These are phyloP conservation scores for Cadophora malorum DNA, from an alignment of 2,329 filamentous ascomycete genomes.

Conservation along the genomic window DNA sequence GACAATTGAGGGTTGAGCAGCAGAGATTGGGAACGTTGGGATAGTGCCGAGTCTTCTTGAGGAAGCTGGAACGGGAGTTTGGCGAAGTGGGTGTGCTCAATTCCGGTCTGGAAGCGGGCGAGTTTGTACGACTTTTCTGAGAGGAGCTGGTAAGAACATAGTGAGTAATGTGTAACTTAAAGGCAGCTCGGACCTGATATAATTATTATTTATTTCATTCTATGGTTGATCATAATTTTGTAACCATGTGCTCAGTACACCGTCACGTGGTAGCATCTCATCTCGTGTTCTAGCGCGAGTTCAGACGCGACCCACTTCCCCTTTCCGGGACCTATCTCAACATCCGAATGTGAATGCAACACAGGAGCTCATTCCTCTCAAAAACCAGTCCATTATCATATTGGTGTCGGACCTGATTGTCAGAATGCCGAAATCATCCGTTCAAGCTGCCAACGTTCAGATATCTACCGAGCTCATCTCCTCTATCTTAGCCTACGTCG, in stretches of 20 bases:
- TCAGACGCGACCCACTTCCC: not conserved
- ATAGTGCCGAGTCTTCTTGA: not conserved
- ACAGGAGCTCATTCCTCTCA: not conserved
- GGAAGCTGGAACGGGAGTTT: not conserved
- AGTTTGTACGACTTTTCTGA: not conserved
- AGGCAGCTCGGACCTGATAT: too few species aligned
- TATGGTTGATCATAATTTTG: too few species aligned
- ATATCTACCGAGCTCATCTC: not conserved
- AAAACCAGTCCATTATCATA: not conserved
- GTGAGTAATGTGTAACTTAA: too few species aligned
- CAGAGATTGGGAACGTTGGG: constrained; percentile 2
- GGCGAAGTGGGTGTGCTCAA: not conserved
- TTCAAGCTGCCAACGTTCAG: not conserved
- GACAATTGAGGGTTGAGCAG: constrained; percentile 19
- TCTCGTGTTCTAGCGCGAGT: not conserved
- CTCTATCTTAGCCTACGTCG: not conserved
- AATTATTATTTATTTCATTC: too few species aligned
- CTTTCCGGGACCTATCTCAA: too few species aligned
- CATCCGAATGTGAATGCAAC: too few species aligned
- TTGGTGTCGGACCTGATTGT: not conserved
- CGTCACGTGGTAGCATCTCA: not conserved
- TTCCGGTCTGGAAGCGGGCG: not conserved
- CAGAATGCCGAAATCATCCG: not conserved
- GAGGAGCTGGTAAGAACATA: not conserved
- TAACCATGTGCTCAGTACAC: too few species aligned